Conservation (phyloP, 202 grass and related monocot species). For the Bolboschoenoplectus hybrid region DNA sequence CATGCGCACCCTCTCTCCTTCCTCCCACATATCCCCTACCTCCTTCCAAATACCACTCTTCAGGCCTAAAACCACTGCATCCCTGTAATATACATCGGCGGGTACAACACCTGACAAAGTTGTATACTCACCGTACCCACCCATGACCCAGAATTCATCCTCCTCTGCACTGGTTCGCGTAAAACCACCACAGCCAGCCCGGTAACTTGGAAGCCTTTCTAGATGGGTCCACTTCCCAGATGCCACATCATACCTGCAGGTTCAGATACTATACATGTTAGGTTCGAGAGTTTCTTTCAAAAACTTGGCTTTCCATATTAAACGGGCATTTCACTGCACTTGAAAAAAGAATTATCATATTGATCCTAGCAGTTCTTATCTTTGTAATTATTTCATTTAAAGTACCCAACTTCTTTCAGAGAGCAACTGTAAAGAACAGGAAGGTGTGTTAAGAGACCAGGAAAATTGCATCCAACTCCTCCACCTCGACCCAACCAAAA, state of each 20-base stretch:
- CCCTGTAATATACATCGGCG: constrained; percentile 63
- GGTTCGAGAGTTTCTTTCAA: background rate
- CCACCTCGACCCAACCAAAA: background rate
- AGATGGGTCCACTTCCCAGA: constrained; percentile 50
- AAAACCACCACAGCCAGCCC: constrained; percentile 78
- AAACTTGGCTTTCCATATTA: background rate
- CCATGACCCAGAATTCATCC: constrained; percentile 97
- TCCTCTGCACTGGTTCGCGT: constrained; percentile 46
- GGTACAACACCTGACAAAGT: constrained; percentile 76
- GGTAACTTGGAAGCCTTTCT: constrained; percentile 58
- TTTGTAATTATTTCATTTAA: background rate
- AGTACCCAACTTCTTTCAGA: background rate
- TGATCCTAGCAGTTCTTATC: background rate
- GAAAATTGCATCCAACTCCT: background rate
- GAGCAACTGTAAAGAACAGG: background rate
- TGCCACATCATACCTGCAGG: constrained; percentile 43
- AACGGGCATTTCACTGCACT: constrained; percentile 1
- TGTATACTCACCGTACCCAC: constrained; percentile 69
- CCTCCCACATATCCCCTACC: constrained; percentile 76
- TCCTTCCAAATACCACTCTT: constrained; percentile 73
- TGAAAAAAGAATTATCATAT: background rate
- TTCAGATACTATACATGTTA: constrained; percentile 10
- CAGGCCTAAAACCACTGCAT: constrained; percentile 69
- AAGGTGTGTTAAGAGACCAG: background rate
- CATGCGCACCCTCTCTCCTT: constrained; percentile 66